Conservation (phyloP, 306 rosid species). For the Inga laurina region DNA sequence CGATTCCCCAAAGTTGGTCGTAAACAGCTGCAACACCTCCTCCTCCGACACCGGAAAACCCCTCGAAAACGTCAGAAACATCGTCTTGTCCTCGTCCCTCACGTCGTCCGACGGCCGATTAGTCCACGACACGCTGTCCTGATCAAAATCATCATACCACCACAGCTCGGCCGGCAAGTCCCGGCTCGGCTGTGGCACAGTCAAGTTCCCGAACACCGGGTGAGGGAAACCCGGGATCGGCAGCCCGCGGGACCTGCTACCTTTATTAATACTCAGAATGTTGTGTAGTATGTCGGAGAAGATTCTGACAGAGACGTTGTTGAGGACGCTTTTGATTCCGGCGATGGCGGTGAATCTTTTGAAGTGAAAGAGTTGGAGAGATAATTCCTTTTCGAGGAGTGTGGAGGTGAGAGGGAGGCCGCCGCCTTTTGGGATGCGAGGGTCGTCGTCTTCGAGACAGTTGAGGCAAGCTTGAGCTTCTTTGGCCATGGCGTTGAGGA, state of each 20-base stretch:
- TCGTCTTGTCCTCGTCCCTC: constrained; percentile 2
- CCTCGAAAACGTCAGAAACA: constrained; percentile 7
- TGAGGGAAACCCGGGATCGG: neutral
- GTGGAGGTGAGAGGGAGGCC: constrained; percentile 3
- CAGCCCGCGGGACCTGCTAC: neutral
- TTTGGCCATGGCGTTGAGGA: neutral
- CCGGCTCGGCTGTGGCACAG: neutral
- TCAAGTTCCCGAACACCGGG: neutral
- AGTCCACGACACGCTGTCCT: neutral
- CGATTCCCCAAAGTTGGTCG: neutral
- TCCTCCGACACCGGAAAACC: constrained; percentile 8
- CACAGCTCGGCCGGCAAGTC: neutral
- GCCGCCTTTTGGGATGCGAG: neutral
- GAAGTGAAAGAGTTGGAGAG: neutral
- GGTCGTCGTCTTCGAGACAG: neutral
- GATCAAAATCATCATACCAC: neutral
- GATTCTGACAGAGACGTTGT: neutral
- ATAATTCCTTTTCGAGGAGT: neutral
- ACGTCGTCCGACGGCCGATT: neutral
- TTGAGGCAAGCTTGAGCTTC: constrained; percentile 4
- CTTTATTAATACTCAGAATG: neutral
- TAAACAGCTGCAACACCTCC: neutral
- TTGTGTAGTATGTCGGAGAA: neutral
- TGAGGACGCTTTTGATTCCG: constrained; percentile 1
- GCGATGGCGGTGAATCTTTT: neutral